Evolutionary conservation across 139 green algal species (phyloP).

Genomic region (Chlamydomonas incerta): DNA sequence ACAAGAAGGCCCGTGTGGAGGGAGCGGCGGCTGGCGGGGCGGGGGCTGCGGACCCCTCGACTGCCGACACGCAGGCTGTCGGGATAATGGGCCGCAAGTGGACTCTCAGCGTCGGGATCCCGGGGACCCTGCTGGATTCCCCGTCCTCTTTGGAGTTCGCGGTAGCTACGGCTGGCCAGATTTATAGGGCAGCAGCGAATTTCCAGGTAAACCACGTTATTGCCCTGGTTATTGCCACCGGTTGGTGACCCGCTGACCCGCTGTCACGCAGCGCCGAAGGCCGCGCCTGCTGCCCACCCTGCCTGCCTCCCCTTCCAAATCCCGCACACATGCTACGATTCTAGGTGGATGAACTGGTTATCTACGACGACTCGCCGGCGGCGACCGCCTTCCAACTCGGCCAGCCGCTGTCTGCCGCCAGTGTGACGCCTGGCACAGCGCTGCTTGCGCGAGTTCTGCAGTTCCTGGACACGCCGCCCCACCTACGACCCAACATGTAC

Average conservation of each 20-base stretch:
- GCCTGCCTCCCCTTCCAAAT: no score
- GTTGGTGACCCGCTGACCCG: no score
- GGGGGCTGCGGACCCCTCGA: background rate
- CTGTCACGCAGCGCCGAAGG: no score
- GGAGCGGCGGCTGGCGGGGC: background rate
- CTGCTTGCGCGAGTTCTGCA: conserved; percentile 85
- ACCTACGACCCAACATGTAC: conserved; percentile 69
- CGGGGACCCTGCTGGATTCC: conserved; percentile 83
- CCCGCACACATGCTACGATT: no score
- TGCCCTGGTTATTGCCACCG: no score
- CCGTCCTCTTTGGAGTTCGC: conserved; percentile 78
- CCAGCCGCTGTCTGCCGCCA: background rate
- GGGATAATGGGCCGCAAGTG: conserved; percentile 27
- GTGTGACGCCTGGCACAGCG: conserved; percentile 57
- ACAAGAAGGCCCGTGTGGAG: conserved; percentile 4
- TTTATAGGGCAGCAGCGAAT: conserved; percentile 80
- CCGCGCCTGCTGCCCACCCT: no score
- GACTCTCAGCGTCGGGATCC: conserved; percentile 83
- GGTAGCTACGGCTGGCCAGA: conserved; percentile 75
- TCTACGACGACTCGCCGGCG: conserved; percentile 75
- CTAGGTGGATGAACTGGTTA: conserved; percentile 83
- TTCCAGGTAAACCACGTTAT: conserved; percentile 66
- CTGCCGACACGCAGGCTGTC: background rate
- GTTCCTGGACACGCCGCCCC: conserved; percentile 91
- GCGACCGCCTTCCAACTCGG: background rate